Evolutionary conservation across 306 rosid genomes (phyloP), one percentile per base, ranked within the genome.

Genomic region (Cucumis cinereus): DNA sequence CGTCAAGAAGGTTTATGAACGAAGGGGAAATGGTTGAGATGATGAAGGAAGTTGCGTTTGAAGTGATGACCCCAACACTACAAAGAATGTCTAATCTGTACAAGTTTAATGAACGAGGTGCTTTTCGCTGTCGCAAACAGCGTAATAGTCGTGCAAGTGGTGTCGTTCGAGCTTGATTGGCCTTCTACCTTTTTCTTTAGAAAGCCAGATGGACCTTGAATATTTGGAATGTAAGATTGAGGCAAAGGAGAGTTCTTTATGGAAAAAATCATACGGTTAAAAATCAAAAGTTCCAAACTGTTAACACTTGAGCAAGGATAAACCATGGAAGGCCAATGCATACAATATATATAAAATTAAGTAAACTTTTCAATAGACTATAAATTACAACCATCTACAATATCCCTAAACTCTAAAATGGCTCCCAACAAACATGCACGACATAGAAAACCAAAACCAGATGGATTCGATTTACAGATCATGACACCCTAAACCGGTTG

Each of bases 151-250:
- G 79, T 84, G 56, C 85, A 84, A 43, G 85, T 81, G 62, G 87
- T 84, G 47, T 84, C 85, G 7, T 41, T 76, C 47, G 87, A 81
- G n/a, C 66, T 84, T 8, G 85, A 81, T 22, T 84, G 83, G 85
- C 79, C 83, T 58, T 73, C 87, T 2, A 63, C 47, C 1, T 20
- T 20, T 55, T 77, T 75, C 58, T 73, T 17, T 63, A 74, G 81
- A 0, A 13, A 50, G 3, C 79, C 81, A 0, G 33, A 8, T 84
- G 82, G 81, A 64, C 38, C 15, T 84, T 68, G 6, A 47, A 3
- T 78, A 84, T 61, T 20, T 81, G 74, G 83, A 75, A 63, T 84
- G 81, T 73, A 81, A 84, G 79, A 78, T 81, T 2, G 40, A 62
- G 45, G 19, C 84, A 8, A 38, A 63, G 58, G 84, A 84, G 76